Evolutionary conservation across 2,329 filamentous ascomycete genomes (phyloP), one percentile per base, ranked within the genome.

Genomic region (Lecanicillium sp.): DNA sequence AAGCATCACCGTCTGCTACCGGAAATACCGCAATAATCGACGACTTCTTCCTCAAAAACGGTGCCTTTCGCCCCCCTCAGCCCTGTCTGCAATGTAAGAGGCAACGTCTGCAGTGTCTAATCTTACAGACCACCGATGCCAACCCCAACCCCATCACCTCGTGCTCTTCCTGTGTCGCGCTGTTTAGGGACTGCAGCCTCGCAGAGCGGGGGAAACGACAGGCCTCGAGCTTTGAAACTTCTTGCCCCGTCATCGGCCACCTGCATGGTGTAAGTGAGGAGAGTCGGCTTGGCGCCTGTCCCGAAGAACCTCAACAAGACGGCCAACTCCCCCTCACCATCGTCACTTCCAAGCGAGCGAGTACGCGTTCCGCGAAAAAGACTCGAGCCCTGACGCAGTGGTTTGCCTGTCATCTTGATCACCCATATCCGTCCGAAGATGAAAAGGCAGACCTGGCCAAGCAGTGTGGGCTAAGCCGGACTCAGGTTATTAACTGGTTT

Each of bases 101-200:
- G 3, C 62, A 68, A 33, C 67, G 70, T 2, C 58, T 76, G 8
- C 71, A 75, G 47, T 75, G 73, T 47, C 60, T 75, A 10, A 70
- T 74, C 19, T 58, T 76, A 9, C 67, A 72, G 26, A 74, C 71
- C 0, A 69, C 69, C 1, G 33, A 61, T 0, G 71, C 64, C 20
- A 76, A 76, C 48, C 73, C 73, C 0, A 76, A 75, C 47, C 73
- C 72, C 2, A 61, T 70, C 42, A 62, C 60, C 5, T 66, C 72
- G 0, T 76, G 73, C 53, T 74, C 73, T 3, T 75, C 70, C 51
- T 76, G 73, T 48, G 73, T 72, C 4, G 73, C 72, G 0, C 59
- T 76, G 2, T 75, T 73, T 48, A 62, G 72, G 2, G 69, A 74
- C 50, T 77, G 73, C 55, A 75, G 73, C 43, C 60, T 75, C 5